A percentile compares a stretch with the other conserved stretches of the same genome.
phyloP scores from a whole-genome alignment of 441 rosid genomes.

The Eutrema salsugineum region DNA sequence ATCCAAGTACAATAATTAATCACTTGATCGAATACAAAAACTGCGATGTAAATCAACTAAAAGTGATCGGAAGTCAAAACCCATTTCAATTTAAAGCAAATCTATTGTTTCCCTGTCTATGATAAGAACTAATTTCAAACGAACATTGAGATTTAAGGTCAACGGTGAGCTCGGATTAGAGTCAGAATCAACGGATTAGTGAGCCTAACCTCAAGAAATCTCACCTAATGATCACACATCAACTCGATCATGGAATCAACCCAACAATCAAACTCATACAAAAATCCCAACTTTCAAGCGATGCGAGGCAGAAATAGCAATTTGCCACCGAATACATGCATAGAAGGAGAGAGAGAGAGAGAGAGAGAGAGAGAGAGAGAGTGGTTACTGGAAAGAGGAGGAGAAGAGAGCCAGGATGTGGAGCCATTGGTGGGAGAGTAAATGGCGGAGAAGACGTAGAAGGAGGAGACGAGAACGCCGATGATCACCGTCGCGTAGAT shows the following conservation, averaged over 20 bases:
- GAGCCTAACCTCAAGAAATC: not conserved
- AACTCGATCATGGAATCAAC: not conserved
- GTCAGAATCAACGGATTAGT: not conserved
- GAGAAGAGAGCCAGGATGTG: conserved; percentile 57
- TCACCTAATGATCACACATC: not conserved
- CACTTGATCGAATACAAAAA: conserved; percentile 2
- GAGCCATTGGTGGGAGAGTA: conserved; percentile 54
- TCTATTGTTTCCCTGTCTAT: not conserved
- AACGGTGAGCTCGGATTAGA: conserved; percentile 8
- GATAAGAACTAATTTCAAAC: not conserved
- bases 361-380: not conserved
- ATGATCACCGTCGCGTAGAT: conserved; percentile 76
- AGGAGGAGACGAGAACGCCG: conserved; percentile 75
- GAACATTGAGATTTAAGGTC: conserved; percentile 16
- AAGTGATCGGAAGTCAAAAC: conserved; percentile 10
- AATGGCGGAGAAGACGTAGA: conserved; percentile 82
- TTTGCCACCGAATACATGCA: not conserved
- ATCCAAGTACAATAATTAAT: conserved; percentile 2
- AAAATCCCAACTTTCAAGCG: not conserved
- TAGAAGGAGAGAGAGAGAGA: not conserved
- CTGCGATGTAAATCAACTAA: not conserved
- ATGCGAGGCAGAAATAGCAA: not conserved
- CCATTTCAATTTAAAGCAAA: conserved; percentile 4
- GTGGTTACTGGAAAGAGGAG: conserved; percentile 39
- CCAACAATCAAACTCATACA: not conserved